phyloP scores from a whole-genome alignment of 176 grass and related monocot genomes.

The Saccharum spontaneum region DNA sequence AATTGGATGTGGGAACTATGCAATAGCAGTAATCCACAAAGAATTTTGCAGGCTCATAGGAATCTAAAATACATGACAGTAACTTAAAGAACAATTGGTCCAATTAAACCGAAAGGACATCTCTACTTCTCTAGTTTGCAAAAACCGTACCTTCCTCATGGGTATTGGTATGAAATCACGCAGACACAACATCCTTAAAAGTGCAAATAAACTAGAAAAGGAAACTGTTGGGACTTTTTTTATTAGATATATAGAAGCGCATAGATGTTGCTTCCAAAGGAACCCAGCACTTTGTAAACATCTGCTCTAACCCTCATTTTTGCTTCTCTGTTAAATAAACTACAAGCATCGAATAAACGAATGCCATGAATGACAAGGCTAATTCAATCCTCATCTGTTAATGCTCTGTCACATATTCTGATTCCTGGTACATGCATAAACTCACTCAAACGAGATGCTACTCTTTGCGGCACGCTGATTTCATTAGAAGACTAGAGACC shows the following conservation, averaged over 20 bases:
- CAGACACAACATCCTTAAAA: neutral
- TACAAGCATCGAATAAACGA: neutral
- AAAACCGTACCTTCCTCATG: neutral
- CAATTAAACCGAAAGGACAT: neutral
- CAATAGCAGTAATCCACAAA: neutral
- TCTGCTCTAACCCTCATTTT: neutral
- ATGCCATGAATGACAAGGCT: conserved; percentile 8
- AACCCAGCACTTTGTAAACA: neutral
- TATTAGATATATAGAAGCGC: neutral
- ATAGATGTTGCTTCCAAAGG: neutral
- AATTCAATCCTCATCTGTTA: neutral
- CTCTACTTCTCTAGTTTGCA: neutral
- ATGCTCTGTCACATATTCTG: neutral
- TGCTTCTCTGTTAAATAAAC: neutral
- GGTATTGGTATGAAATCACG: neutral
- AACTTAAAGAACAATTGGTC: neutral
- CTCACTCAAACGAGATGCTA: neutral
- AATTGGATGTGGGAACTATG: neutral
- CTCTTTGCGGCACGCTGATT: neutral
- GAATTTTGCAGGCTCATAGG: neutral
- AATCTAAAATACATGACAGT: neutral
- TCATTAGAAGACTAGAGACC: neutral
- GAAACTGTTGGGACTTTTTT: neutral
- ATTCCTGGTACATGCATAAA: neutral
- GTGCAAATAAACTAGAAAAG: neutral